Evolutionary conservation across 768 basidiomycete species (phyloP).

Genomic region (Lactifluus piperatus): DNA sequence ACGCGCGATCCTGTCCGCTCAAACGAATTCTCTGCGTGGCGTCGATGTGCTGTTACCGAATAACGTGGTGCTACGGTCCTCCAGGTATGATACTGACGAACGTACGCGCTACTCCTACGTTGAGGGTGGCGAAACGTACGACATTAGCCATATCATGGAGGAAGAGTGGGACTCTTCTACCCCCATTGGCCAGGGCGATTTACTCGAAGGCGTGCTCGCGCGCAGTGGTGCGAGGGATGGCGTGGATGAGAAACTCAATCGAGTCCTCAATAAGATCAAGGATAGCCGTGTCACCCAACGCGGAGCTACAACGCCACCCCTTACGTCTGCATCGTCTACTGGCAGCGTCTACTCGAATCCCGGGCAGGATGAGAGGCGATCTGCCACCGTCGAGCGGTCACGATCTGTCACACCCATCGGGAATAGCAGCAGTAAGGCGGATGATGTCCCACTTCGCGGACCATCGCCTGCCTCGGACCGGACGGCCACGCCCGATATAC

Average conservation of each 20-base stretch:
- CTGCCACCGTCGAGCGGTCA: slow-evolving; percentile 18
- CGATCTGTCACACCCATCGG: slow-evolving; percentile 17
- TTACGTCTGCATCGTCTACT: slow-evolving; percentile 20
- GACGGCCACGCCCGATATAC: slow-evolving; percentile 22
- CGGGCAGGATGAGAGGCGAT: slow-evolving; percentile 39
- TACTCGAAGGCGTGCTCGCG: slow-evolving; percentile 58
- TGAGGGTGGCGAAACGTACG: slow-evolving; percentile 85
- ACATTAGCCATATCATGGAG: slow-evolving; percentile 90
- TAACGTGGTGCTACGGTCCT: slow-evolving; percentile 77
- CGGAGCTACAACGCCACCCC: slow-evolving; percentile 16
- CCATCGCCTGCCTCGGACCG: slow-evolving; percentile 26
- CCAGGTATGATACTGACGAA: slow-evolving; percentile 60
- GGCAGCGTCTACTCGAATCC: slow-evolving; percentile 43
- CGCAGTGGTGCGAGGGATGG: slow-evolving; percentile 42
- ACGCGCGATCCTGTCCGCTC: slow-evolving; percentile 75
- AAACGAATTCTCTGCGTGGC: slow-evolving; percentile 77
- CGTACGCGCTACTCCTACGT: slow-evolving; percentile 91
- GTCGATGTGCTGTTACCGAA: slow-evolving; percentile 84
- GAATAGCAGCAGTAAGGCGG: slow-evolving; percentile 6
- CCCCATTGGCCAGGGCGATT: slow-evolving; percentile 40
- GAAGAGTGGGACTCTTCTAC: slow-evolving; percentile 60
- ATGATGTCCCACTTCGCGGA: slow-evolving; percentile 21
- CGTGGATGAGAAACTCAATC: slow-evolving; percentile 59
- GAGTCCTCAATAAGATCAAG: slow-evolving; percentile 69
- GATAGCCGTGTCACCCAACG: slow-evolving; percentile 41